Conservation (phyloP, 2,329 filamentous ascomycete species). For the Orbilia ellipsospora region DNA sequence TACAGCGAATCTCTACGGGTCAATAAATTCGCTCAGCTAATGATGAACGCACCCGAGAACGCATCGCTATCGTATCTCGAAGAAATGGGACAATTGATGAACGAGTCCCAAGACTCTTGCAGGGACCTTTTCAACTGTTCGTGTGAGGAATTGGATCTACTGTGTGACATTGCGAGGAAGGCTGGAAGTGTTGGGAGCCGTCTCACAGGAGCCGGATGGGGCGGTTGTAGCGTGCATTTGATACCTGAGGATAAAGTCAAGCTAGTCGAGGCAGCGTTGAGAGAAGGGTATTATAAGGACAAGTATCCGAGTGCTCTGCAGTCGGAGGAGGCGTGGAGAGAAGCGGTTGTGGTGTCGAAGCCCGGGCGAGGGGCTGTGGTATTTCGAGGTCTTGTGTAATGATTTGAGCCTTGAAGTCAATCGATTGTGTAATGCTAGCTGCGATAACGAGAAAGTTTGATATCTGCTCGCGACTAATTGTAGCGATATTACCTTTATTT, state of each 20-base stretch:
- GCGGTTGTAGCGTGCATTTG: constrained; percentile 93
- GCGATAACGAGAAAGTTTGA: too few relatives aligned
- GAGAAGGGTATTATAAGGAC: constrained; percentile 83
- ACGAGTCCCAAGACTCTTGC: constrained; percentile 88
- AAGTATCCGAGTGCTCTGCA: constrained; percentile 71
- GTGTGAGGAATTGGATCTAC: constrained; percentile 88
- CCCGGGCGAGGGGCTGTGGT: constrained; percentile 74
- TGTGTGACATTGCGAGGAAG: constrained; percentile 80
- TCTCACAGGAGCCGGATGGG: constrained; percentile 94
- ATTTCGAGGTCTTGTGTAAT: constrained; percentile 55
- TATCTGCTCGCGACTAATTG: neutral
- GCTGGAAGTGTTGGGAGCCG: constrained; percentile 86
- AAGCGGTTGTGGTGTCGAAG: constrained; percentile 87
- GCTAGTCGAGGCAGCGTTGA: constrained; percentile 79
- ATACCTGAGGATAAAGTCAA: constrained; percentile 85
- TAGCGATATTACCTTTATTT: neutral
- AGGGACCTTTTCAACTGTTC: constrained; percentile 90
- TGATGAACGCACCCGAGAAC: constrained; percentile 67
- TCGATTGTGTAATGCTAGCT: neutral
- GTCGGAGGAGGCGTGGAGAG: constrained; percentile 76
- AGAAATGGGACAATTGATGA: constrained; percentile 83
- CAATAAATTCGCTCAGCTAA: constrained; percentile 80
- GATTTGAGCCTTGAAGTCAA: neutral
- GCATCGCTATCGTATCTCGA: constrained; percentile 74
- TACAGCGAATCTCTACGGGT: constrained; percentile 90